Evolutionary conservation across 345 rosid genomes (phyloP), one percentile per base, ranked within the genome.

Genomic region (Boechera stricta): DNA sequence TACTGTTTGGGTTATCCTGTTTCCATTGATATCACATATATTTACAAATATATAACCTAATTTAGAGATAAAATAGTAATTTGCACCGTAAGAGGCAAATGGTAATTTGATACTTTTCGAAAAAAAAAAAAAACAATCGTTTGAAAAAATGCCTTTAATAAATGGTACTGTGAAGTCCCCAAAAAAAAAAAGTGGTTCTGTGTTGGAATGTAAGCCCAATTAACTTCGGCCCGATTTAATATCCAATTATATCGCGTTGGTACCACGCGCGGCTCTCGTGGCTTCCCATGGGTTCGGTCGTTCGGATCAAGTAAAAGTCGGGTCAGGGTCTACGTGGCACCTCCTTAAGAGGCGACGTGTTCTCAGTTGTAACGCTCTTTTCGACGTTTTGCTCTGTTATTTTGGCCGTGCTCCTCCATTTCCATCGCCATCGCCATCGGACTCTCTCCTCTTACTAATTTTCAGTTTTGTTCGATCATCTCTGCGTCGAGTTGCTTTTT

Each of bases 371-470:
- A 60, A 56, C 73, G 68, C 38, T 75, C 11, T 49, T 65, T 54
- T 56, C 71, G 65, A 54, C 76, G 24, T 16, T 45, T 51, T 49
- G 74, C 79, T 61, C 64, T 31, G 55, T 57, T 18, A 51, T 18
- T 48, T 71, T 69, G 35, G 57, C 58, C 58, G 57, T 31, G 16
- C 66, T 45, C 21, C 53, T 75, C 72, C 64, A 59, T 64, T 53
- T 60, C 74, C 58, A 70, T 71, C 71, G 75, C 74, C 65, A 70
- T 71, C 65, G 75, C 74, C 65, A 70, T 71, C 65, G 75, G 65
- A 54, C 69, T 42, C 65, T 42, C 75, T 42, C 4, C 32, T 44
- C 33, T 32, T 8, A 21, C 11, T 16, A 49, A 38, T 35, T 26
- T 16, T 7, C 0, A n/a, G 0, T 7, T n/a, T 42, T 49, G 47